These are phyloP conservation scores for Letharia columbiana DNA, from an alignment of 495 filamentous ascomycete species.

Conservation along the genomic window DNA sequence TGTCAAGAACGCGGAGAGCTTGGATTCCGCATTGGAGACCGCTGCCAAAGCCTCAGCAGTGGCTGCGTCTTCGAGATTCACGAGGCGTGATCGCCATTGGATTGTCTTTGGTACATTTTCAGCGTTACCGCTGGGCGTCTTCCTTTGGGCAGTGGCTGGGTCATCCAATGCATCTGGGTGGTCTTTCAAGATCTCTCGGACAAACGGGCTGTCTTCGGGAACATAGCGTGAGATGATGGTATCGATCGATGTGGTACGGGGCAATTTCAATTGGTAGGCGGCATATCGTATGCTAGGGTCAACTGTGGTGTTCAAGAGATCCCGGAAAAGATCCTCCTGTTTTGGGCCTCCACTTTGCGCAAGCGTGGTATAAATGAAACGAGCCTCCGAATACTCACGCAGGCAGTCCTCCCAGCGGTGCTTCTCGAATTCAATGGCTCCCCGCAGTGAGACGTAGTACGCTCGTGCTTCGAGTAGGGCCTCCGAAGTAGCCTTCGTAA, in stretches of 20 bases:
- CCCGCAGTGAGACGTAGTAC: constrained; percentile 66
- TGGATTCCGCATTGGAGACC: constrained; percentile 45
- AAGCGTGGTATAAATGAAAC: constrained; percentile 75
- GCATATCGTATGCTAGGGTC: constrained; percentile 93
- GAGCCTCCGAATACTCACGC: constrained; percentile 61
- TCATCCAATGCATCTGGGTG: constrained; percentile 61
- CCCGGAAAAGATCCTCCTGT: constrained; percentile 69
- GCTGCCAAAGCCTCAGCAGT: constrained; percentile 67
- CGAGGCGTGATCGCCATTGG: constrained; percentile 80
- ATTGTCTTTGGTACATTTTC: constrained; percentile 65
- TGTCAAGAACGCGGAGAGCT: constrained; percentile 40
- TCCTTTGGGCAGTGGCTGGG: constrained; percentile 49
- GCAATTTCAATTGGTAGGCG: constrained; percentile 80
- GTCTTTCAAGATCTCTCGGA: constrained; percentile 59
- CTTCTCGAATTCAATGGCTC: constrained; percentile 74
- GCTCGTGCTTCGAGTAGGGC: constrained; percentile 82
- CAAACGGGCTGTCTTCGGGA: constrained; percentile 49
- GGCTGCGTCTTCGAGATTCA: constrained; percentile 85
- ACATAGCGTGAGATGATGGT: constrained; percentile 70
- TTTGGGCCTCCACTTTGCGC: constrained; percentile 38
- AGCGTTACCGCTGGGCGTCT: constrained; percentile 38
- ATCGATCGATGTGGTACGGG: constrained; percentile 70
- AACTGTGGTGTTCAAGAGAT: constrained; percentile 73
- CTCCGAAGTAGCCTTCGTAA: constrained; percentile 54
- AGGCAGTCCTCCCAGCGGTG: constrained; percentile 77